Percentiles rank a stretch among this genome's conserved stretches.
phyloP scores from a whole-genome alignment of 805 yeast genomes.

The Ascoidea tarda region DNA sequence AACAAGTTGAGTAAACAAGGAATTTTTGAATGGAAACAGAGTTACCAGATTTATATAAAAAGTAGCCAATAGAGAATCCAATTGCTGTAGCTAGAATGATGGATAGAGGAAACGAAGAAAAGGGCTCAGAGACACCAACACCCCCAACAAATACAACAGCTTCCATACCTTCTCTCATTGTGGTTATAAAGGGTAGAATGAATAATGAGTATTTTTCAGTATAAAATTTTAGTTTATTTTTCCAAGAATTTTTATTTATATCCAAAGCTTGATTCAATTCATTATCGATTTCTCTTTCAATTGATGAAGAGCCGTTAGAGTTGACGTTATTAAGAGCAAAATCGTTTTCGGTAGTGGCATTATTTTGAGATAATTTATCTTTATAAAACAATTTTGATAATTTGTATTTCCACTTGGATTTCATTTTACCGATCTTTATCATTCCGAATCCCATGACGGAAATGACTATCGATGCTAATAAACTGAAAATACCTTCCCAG shows the following conservation, averaged over 20 bases:
- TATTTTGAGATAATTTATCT: slow-evolving; percentile 12
- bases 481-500: slow-evolving; percentile 79
- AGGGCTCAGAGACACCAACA: slow-evolving; percentile 61
- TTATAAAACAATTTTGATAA: slow-evolving; percentile 26
- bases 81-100: slow-evolving; percentile 39
- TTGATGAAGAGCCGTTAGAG: not conserved
- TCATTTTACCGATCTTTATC: slow-evolving; percentile 65
- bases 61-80: slow-evolving; percentile 51
- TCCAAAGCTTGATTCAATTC: not conserved
- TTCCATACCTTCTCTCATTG: slow-evolving; percentile 91
- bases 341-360: slow-evolving; percentile 7
- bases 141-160: slow-evolving; percentile 94
- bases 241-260: slow-evolving; percentile 3
- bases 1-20: slow-evolving; percentile 61
- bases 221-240: slow-evolving; percentile 19
- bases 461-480: slow-evolving; percentile 65
- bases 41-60: slow-evolving; percentile 67
- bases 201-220: slow-evolving; percentile 56
- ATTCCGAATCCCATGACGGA: slow-evolving; percentile 81
- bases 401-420: slow-evolving; percentile 68
- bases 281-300: not conserved
- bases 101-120: slow-evolving; percentile 50
- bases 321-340: not conserved
- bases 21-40: slow-evolving; percentile 65
- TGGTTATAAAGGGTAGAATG: slow-evolving; percentile 71